Conservation (phyloP, 2,329 filamentous ascomycete species). For the Zymoseptoria tritici region DNA sequence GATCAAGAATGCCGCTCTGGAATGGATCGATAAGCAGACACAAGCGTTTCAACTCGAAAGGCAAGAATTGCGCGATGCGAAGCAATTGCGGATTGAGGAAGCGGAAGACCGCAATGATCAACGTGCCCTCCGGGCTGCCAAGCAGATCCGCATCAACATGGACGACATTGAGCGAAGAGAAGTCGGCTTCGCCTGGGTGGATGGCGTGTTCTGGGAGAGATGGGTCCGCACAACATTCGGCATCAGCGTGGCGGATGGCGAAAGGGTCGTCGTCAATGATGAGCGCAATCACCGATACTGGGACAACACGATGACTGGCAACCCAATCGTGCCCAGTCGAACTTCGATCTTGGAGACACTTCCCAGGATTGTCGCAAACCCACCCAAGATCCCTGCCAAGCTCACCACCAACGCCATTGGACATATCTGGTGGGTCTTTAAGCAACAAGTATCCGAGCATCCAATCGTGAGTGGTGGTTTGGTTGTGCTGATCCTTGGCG, state of each 20-base stretch:
- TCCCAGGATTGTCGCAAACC: conserved; percentile 60
- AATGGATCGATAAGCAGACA: conserved; percentile 97
- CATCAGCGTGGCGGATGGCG: conserved; percentile 77
- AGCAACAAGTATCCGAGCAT: conserved; percentile 36
- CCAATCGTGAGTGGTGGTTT: conserved; percentile 45
- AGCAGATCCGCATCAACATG: conserved; percentile 87
- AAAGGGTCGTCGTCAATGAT: conserved; percentile 92
- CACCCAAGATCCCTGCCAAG: conserved; percentile 67
- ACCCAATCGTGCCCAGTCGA: conserved; percentile 79
- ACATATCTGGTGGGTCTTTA: conserved; percentile 54
- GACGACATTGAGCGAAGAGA: conserved; percentile 79
- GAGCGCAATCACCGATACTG: conserved; percentile 93
- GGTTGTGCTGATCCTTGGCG: conserved; percentile 44
- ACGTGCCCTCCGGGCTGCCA: conserved; percentile 75
- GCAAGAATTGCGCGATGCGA: conserved; percentile 86
- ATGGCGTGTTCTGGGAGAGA: conserved; percentile 93
- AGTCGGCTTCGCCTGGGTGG: conserved; percentile 93
- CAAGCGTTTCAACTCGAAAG: conserved; percentile 86
- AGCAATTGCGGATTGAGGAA: conserved; percentile 92
- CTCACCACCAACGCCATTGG: conserved; percentile 66
- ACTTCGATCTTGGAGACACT: conserved; percentile 87
- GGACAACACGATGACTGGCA: conserved; percentile 84
- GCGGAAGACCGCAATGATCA: conserved; percentile 90
- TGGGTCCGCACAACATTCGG: conserved; percentile 96
- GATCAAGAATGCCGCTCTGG: conserved; percentile 88